Conservation (phyloP, 441 rosid species). For the Corymbia calophylla region DNA sequence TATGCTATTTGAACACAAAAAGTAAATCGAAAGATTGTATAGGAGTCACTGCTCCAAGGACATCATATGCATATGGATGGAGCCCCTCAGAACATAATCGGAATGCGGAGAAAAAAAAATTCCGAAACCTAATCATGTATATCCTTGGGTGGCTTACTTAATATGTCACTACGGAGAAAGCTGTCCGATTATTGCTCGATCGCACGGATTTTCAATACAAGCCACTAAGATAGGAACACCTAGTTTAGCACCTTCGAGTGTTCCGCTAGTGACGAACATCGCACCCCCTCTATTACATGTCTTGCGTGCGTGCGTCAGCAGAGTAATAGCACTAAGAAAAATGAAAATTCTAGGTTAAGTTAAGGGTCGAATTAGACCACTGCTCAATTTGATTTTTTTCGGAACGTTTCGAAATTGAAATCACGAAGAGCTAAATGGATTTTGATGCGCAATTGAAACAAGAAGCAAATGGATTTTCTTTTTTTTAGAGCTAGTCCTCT, state of each 20-base stretch:
- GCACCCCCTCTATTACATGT: not conserved
- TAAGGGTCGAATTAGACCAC: not conserved
- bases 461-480: not conserved
- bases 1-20: not conserved
- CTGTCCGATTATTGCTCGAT: not conserved
- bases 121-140: not conserved
- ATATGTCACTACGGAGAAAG: not conserved
- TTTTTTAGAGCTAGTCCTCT: not conserved
- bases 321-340: not conserved
- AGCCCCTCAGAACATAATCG: not conserved
- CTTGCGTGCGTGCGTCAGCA: not conserved
- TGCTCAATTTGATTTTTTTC: not conserved
- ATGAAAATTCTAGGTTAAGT: not conserved
- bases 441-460: not conserved
- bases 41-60: not conserved
- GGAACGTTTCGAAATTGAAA: not conserved
- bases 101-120: not conserved
- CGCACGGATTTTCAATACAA: not conserved
- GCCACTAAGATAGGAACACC: not conserved
- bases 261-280: not conserved
- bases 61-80: not conserved
- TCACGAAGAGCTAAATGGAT: not conserved
- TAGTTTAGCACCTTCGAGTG: not conserved
- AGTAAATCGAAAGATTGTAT: not conserved
- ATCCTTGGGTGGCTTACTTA: slow-evolving; percentile 3